phyloP scores from a whole-genome alignment of 768 basidiomycete species.

The Lactifluus rugatus region DNA sequence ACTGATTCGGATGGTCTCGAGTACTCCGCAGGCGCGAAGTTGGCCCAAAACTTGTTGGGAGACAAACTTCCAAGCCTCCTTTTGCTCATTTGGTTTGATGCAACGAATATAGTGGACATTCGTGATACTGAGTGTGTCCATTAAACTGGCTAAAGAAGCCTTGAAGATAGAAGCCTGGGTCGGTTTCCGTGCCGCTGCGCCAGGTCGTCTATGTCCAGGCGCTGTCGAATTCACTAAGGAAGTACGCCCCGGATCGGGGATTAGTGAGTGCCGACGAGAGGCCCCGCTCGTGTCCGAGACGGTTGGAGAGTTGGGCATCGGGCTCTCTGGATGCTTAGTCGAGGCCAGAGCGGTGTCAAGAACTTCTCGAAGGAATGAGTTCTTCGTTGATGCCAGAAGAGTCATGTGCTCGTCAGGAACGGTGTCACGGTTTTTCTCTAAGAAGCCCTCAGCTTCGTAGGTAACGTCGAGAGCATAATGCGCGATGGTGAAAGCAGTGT shows the following conservation, averaged over 20 bases:
- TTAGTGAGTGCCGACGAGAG: constrained; percentile 74
- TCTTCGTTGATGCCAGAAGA: constrained; percentile 77
- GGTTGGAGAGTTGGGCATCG: constrained; percentile 65
- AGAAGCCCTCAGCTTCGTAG: constrained; percentile 95
- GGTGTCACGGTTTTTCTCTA: constrained; percentile 98
- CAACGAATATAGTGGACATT: constrained; percentile 99
- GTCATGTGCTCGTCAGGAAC: constrained; percentile 97
- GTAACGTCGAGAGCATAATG: constrained; percentile 98
- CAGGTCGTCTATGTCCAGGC: constrained; percentile 48
- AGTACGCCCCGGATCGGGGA: constrained; percentile 78
- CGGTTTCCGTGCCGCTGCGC: constrained; percentile 73
- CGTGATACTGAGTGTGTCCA: constrained; percentile 95
- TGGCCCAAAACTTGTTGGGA: constrained; percentile 94
- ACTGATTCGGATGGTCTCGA: constrained; percentile 97
- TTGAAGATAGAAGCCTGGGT: constrained; percentile 99
- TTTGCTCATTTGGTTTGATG: constrained; percentile 97
- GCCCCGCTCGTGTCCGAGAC: constrained; percentile 68
- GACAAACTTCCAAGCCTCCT: constrained; percentile 93
- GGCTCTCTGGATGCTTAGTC: constrained; percentile 54
- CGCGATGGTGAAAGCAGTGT: constrained; percentile 92
- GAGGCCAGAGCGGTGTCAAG: constrained; percentile 81
- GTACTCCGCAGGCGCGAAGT: constrained; percentile 93
- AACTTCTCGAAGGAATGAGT: constrained; percentile 90
- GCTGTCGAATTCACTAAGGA: constrained; percentile 49
- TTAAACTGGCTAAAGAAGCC: constrained; percentile 80